Percentiles rank a stretch among this genome's conserved stretches.
Conservation (phyloP, 306 rosid species). For the Hippophae tibetana region DNA sequence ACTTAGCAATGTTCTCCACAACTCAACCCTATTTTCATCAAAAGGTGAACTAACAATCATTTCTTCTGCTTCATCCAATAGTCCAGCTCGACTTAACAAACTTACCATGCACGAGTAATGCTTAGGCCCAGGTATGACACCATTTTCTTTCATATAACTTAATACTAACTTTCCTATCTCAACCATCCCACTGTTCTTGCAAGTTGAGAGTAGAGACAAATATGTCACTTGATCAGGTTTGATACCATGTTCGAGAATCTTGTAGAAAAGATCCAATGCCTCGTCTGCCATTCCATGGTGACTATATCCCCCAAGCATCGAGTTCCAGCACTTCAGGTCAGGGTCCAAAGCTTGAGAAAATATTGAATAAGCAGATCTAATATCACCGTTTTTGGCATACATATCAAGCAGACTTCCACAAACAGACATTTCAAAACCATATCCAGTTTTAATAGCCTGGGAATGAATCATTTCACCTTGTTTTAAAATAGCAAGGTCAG, state of each 20-base stretch:
- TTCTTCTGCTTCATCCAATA: constrained; percentile 58
- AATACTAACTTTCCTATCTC: constrained; percentile 55
- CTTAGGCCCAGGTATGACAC: constrained; percentile 58
- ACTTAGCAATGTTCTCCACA: constrained; percentile 75
- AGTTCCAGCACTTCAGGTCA: constrained; percentile 81
- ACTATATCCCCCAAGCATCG: constrained; percentile 86
- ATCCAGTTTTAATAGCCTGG: constrained; percentile 52
- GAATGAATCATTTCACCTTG: constrained; percentile 81
- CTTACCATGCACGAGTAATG: constrained; percentile 84
- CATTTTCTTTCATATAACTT: constrained; percentile 46
- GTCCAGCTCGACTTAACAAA: constrained; percentile 57
- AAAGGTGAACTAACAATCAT: constrained; percentile 51
- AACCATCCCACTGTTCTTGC: constrained; percentile 52
- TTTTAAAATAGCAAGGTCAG: constrained; percentile 57
- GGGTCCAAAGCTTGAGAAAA: constrained; percentile 48
- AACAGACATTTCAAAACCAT: constrained; percentile 49
- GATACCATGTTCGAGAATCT: constrained; percentile 44
- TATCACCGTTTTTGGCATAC: constrained; percentile 76
- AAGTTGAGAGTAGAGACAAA: constrained; percentile 62
- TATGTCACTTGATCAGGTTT: constrained; percentile 66
- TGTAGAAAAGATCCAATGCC: constrained; percentile 47
- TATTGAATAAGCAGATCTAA: constrained; percentile 38
- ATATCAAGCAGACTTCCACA: constrained; percentile 76
- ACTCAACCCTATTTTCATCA: constrained; percentile 36
- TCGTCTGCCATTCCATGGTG: constrained; percentile 64